These are phyloP conservation scores for Starmerella apicola DNA, from an alignment of 805 yeast species.

Conservation along the genomic window DNA sequence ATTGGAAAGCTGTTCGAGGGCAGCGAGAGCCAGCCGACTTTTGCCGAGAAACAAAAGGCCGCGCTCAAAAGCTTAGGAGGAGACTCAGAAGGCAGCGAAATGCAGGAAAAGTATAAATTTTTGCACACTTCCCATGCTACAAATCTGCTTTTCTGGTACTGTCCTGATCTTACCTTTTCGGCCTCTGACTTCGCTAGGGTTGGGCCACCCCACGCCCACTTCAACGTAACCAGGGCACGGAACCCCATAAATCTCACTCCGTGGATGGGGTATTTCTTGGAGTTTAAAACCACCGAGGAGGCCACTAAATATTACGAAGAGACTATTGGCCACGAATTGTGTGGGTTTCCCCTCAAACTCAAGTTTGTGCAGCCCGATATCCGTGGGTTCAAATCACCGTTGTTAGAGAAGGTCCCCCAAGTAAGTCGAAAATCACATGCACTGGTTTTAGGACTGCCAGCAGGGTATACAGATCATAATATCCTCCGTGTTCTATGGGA, in stretches of 20 bases:
- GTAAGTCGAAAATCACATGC: slow-evolving; percentile 22
- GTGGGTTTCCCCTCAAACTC: slow-evolving; percentile 39
- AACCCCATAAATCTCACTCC: slow-evolving; percentile 35
- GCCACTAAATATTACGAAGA: slow-evolving; percentile 45
- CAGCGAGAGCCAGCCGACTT: not conserved
- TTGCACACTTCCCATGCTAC: slow-evolving; percentile 21
- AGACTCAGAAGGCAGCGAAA: not conserved
- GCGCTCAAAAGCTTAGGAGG: not conserved
- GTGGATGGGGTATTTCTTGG: slow-evolving; percentile 40
- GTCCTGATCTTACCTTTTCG: slow-evolving; percentile 23
- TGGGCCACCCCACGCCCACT: slow-evolving; percentile 24
- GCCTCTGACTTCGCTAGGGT: slow-evolving; percentile 27
- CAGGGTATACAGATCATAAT: slow-evolving; percentile 14
- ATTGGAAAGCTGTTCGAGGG: slow-evolving; percentile 10
- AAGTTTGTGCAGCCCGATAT: slow-evolving; percentile 32
- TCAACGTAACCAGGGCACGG: slow-evolving; percentile 40
- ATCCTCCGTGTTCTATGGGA: slow-evolving; percentile 26
- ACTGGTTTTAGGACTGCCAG: slow-evolving; percentile 26
- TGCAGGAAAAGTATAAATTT: slow-evolving; percentile 9
- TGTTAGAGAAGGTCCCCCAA: slow-evolving; percentile 21
- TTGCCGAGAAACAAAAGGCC: slow-evolving; percentile 1
- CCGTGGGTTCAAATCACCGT: slow-evolving; percentile 20
- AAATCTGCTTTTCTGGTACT: slow-evolving; percentile 27
- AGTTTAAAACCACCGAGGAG: slow-evolving; percentile 36
- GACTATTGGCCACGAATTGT: slow-evolving; percentile 36